Conservation (phyloP, 2,329 filamentous ascomycete species). For the Stemphylium beticola region DNA sequence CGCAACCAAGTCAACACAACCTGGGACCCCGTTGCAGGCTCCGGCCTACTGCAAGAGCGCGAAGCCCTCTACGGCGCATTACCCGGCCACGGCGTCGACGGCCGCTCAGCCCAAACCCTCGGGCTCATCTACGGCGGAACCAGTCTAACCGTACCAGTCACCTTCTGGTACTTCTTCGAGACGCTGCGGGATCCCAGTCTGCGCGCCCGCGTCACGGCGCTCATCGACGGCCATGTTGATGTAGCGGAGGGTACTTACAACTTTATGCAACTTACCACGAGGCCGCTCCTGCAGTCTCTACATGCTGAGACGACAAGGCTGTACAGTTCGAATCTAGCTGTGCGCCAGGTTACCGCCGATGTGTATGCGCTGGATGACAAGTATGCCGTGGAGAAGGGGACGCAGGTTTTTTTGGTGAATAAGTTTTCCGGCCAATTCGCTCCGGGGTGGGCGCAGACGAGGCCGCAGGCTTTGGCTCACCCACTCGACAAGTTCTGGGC, state of each 20-base stretch:
- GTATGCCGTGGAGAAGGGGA: conserved; percentile 18
- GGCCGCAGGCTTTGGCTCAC: background rate
- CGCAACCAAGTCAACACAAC: background rate
- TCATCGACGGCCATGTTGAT: background rate
- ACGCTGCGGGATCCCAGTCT: conserved; percentile 8
- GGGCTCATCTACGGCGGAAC: conserved; percentile 23
- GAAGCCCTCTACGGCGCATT: conserved; percentile 19
- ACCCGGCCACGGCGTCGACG: conserved; percentile 17
- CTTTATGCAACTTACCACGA: conserved; percentile 15
- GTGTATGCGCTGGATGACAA: conserved; percentile 17
- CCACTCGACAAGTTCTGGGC: conserved; percentile 21
- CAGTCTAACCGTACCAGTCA: conserved; percentile 17
- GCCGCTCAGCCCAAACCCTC: conserved; percentile 20
- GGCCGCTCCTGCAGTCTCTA: conserved; percentile 23
- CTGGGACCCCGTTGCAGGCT: conserved; percentile 24
- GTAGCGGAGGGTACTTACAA: conserved; percentile 1
- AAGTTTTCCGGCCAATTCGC: conserved; percentile 15
- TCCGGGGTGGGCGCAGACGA: conserved; percentile 1
- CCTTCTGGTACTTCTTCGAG: conserved; percentile 28
- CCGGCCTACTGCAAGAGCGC: conserved; percentile 20
- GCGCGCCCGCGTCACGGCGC: background rate
- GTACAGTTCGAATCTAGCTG: conserved; percentile 15
- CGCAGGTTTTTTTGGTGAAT: conserved; percentile 15
- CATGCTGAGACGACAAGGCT: conserved; percentile 20
- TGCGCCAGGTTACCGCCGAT: conserved; percentile 10